Conservation (phyloP, 257 asterid species). For the Lycium ferocissimum region DNA sequence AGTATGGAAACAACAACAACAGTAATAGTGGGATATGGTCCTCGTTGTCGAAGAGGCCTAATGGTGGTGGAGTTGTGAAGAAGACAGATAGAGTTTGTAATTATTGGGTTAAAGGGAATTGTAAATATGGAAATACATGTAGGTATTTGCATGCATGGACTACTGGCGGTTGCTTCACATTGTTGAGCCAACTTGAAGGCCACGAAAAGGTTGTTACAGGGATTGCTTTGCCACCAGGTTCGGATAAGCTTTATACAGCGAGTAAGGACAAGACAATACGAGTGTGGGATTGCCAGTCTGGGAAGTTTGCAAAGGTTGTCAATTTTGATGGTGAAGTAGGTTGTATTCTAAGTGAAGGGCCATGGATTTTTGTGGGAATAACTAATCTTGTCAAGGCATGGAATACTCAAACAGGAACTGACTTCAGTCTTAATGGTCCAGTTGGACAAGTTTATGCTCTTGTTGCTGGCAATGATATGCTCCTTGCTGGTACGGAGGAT, state of each 20-base stretch:
- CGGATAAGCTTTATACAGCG: conserved; percentile 93
- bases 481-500: conserved; percentile 94
- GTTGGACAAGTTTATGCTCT: conserved; percentile 95
- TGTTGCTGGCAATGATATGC: conserved; percentile 81
- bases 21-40: conserved; percentile 47
- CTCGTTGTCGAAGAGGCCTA: conserved; percentile 60
- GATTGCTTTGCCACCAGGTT: conserved; percentile 81
- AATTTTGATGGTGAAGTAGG: conserved; percentile 79
- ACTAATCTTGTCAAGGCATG: conserved; percentile 95
- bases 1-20: conserved; percentile 31
- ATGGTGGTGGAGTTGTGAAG: conserved; percentile 62
- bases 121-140: conserved; percentile 78
- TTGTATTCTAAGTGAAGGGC: conserved; percentile 94
- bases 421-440: conserved; percentile 89
- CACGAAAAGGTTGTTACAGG: conserved; percentile 96
- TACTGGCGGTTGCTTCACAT: conserved; percentile 69
- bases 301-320: conserved; percentile 84
- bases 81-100: conserved; percentile 70
- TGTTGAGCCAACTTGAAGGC: conserved; percentile 84
- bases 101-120: conserved; percentile 74
- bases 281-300: conserved; percentile 99
- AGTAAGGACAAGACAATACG: conserved; percentile 90
- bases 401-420: conserved; percentile 85
- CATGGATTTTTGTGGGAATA: conserved; percentile 94
- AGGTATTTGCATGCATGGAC: conserved; percentile 90